A percentile compares a stretch with the other conserved stretches of the same genome.
These are phyloP conservation scores for Staphylotrichum tortipilum DNA, from an alignment of 495 filamentous ascomycete genomes.

Conservation along the genomic window DNA sequence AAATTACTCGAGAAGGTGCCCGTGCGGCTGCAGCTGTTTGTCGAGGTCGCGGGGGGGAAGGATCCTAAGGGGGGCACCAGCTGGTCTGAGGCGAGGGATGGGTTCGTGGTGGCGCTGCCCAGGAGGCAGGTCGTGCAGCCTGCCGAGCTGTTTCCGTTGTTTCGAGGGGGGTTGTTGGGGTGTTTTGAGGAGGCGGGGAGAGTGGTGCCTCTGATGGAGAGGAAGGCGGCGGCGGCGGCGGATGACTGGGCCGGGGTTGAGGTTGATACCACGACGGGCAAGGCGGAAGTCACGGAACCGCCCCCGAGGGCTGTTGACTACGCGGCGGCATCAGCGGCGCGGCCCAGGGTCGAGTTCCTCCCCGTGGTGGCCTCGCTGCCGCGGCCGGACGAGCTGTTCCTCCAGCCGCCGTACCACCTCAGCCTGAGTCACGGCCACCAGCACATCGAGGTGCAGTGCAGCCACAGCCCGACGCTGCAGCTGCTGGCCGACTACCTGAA, in stretches of 20 bases:
- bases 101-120: conserved; percentile 28
- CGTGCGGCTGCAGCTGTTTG: conserved; percentile 18
- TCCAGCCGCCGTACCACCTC: conserved; percentile 34
- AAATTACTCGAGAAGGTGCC: conserved; percentile 18
- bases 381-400: conserved; percentile 29
- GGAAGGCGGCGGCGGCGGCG: not conserved
- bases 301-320: not conserved
- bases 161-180: conserved; percentile 17
- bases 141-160: conserved; percentile 21
- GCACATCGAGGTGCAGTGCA: conserved; percentile 27
- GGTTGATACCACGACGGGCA: conserved; percentile 18
- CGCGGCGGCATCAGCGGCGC: not conserved
- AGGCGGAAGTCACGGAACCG: conserved; percentile 11
- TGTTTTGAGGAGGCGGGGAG: conserved; percentile 21
- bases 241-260: conserved; percentile 31
- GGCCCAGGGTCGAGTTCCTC: conserved; percentile 17
- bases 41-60: conserved; percentile 22
- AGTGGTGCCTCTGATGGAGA: not conserved
- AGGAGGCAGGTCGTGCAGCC: conserved; percentile 16
- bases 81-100: conserved; percentile 18
- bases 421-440: conserved; percentile 11
- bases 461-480: conserved; percentile 33
- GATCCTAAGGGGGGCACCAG: conserved; percentile 4
- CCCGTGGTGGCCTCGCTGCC: conserved; percentile 24
- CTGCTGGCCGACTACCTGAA: conserved; percentile 31